phyloP scores from a whole-genome alignment of 164 flowering plant genomes.

The Magnolia officinalis region DNA sequence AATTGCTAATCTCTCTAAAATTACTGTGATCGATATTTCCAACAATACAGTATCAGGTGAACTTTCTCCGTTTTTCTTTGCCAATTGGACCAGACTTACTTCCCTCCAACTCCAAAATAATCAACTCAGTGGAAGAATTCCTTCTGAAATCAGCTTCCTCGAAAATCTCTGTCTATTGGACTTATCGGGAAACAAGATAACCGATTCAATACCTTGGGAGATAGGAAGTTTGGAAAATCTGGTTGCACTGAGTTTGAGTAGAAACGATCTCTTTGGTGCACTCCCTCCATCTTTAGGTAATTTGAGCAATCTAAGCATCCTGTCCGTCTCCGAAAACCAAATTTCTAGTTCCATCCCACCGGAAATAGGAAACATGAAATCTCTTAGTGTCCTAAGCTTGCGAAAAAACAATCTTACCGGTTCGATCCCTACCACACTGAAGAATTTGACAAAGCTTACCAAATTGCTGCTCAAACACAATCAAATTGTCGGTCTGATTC shows the following conservation, averaged over 20 bases:
- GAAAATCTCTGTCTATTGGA: slow-evolving; percentile 20
- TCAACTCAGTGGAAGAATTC: slow-evolving; percentile 15
- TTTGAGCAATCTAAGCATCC: background rate
- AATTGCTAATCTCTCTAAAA: too few species aligned
- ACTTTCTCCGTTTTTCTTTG: slow-evolving; percentile 18
- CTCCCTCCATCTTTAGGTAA: background rate
- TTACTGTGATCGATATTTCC: too few species aligned
- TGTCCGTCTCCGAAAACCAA: background rate
- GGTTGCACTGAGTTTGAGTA: background rate
- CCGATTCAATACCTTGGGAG: slow-evolving; percentile 19
- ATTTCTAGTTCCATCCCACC: background rate
- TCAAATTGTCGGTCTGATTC: slow-evolving; percentile 16
- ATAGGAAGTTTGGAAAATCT: background rate
- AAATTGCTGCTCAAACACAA: slow-evolving; percentile 4
- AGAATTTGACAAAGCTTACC: slow-evolving; percentile 14
- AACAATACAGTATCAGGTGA: too few species aligned
- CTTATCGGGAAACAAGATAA: slow-evolving; percentile 18
- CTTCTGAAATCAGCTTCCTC: slow-evolving; percentile 15
- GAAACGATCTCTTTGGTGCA: background rate
- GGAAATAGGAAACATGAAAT: background rate
- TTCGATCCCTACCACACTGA: slow-evolving; percentile 12
- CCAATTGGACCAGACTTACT: slow-evolving; percentile 12
- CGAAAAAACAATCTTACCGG: background rate
- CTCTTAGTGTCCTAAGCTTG: background rate
- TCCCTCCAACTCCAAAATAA: background rate